These are phyloP conservation scores for Kwoniella dejecticola DNA, from an alignment of 768 basidiomycete genomes.

Conservation along the genomic window DNA sequence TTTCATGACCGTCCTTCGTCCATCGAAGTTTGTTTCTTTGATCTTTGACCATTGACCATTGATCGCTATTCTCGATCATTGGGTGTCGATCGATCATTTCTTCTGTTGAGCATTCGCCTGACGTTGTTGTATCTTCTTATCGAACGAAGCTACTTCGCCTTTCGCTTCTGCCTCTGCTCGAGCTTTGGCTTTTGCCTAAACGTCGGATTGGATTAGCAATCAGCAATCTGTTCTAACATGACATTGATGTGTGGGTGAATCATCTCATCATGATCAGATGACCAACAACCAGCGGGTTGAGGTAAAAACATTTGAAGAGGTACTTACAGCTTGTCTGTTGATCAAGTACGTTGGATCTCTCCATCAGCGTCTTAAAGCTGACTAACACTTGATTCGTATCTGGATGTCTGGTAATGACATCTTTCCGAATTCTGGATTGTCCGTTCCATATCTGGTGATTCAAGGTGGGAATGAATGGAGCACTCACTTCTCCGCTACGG, in stretches of 20 bases:
- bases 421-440: neutral
- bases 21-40: too few relatives aligned
- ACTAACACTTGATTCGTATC: neutral
- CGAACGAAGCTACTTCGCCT: conserved; percentile 17
- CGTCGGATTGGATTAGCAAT: neutral
- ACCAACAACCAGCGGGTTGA: neutral
- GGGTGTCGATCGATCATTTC: too few relatives aligned
- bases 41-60: too few relatives aligned
- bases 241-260: too few relatives aligned
- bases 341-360: neutral
- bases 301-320: neutral
- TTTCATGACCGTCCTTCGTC: too few relatives aligned
- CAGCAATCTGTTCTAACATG: neutral
- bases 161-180: conserved; percentile 23
- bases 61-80: too few relatives aligned
- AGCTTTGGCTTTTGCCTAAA: conserved; percentile 22
- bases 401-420: too few relatives aligned
- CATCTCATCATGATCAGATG: neutral
- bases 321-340: conserved; percentile 19
- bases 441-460: too few relatives aligned
- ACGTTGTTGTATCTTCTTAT: conserved; percentile 13
- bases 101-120: conserved; percentile 16
- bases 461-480: too few relatives aligned
- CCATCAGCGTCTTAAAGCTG: neutral
- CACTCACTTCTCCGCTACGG: conserved; percentile 30